These are phyloP conservation scores for Paecilomyces variotii DNA, from an alignment of 2,329 filamentous ascomycete species.

Conservation along the genomic window DNA sequence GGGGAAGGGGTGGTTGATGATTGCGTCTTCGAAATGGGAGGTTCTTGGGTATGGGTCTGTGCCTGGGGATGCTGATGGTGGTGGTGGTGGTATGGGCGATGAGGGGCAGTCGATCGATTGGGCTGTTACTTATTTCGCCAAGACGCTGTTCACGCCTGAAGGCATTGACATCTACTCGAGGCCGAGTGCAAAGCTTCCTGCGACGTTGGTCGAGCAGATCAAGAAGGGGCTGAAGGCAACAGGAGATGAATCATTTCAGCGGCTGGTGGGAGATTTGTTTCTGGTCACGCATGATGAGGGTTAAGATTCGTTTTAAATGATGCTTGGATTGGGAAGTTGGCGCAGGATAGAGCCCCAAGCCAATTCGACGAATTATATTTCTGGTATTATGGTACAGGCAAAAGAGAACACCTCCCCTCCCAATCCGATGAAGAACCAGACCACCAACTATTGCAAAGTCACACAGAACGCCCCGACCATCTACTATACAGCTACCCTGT, in stretches of 20 bases:
- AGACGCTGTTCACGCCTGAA: constrained; percentile 74
- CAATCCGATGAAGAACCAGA: background rate
- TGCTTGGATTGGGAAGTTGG: background rate
- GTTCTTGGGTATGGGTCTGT: constrained; percentile 65
- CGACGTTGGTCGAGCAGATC: constrained; percentile 50
- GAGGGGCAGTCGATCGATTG: constrained; percentile 44
- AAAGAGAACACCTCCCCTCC: background rate
- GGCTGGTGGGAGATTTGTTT: constrained; percentile 45
- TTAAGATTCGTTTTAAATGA: background rate
- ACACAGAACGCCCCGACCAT: constrained; percentile 3
- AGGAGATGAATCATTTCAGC: constrained; percentile 44
- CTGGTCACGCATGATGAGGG: constrained; percentile 30
- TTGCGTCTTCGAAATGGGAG: constrained; percentile 73
- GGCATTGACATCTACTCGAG: constrained; percentile 72
- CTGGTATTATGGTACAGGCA: constrained; percentile 3
- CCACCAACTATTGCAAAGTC: constrained; percentile 1
- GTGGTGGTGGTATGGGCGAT: constrained; percentile 10
- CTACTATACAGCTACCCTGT: constrained; percentile 1
- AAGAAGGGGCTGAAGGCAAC: constrained; percentile 47
- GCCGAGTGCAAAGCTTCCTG: constrained; percentile 51
- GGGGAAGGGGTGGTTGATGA: constrained; percentile 64
- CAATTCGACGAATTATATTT: background rate
- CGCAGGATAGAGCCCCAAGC: background rate
- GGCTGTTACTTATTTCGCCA: constrained; percentile 78
- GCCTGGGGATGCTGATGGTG: constrained; percentile 22